Evolutionary conservation across 345 rosid species (phyloP).

Genomic region (Aquilaria yunnanensis): DNA sequence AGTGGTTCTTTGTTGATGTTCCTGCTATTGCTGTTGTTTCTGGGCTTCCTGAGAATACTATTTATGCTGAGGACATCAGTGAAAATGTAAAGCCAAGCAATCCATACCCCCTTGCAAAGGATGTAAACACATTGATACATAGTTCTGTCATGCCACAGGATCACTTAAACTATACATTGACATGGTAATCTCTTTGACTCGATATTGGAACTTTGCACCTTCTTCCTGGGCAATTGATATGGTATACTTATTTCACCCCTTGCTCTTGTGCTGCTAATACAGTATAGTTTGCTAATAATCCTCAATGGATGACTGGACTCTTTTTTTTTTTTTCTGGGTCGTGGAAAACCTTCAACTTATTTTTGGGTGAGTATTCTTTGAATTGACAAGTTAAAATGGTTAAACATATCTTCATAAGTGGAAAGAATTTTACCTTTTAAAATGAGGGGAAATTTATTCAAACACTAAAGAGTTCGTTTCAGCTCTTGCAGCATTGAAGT

Average conservation of each 20-base stretch:
- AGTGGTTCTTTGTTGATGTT: constrained; percentile 91
- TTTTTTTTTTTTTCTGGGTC: background rate
- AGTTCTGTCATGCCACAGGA: constrained; percentile 98
- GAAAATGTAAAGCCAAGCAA: constrained; percentile 61
- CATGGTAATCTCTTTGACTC: constrained; percentile 52
- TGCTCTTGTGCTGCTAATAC: too few species aligned
- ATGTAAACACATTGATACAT: constrained; percentile 63
- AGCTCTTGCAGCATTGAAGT: too few species aligned
- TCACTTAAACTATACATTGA: constrained; percentile 86
- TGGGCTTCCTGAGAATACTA: constrained; percentile 61
- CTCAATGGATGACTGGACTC: background rate
- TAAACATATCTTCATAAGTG: too few species aligned
- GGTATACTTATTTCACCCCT: background rate
- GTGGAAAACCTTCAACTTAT: background rate
- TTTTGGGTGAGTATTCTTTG: background rate
- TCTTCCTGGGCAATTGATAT: background rate
- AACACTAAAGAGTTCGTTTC: too few species aligned
- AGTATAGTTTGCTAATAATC: background rate
- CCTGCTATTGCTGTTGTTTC: constrained; percentile 61
- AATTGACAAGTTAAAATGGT: too few species aligned
- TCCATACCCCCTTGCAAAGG: constrained; percentile 93
- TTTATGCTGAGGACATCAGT: constrained; percentile 70
- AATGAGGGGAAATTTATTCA: too few species aligned
- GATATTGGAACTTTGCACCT: background rate
- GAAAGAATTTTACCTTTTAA: too few species aligned